A percentile compares a stretch with the other conserved stretches of the same genome.
These are phyloP conservation scores for Arachis monticola DNA, from an alignment of 331 rosid genomes.

Conservation along the genomic window DNA sequence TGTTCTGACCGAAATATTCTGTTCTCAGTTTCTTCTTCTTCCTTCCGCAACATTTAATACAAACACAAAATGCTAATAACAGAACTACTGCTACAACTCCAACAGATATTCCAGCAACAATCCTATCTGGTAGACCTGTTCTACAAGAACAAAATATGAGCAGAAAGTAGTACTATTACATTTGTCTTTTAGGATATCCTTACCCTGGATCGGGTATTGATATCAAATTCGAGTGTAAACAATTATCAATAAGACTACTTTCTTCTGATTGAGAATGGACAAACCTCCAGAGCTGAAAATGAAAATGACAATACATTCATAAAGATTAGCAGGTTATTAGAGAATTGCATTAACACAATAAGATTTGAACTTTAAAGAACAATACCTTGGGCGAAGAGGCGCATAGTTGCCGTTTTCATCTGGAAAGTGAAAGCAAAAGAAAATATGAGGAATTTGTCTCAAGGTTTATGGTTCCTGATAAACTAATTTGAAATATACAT, in stretches of 20 bases:
- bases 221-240: conserved; percentile 23
- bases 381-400: conserved; percentile 52
- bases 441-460: conserved; percentile 1
- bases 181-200: neutral
- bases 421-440: conserved; percentile 46
- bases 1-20: conserved; percentile 33
- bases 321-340: conserved; percentile 11
- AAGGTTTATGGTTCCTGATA: neutral
- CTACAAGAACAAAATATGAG: conserved; percentile 39
- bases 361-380: conserved; percentile 3
- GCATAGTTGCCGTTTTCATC: conserved; percentile 50
- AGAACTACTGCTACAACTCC: conserved; percentile 59
- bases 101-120: conserved; percentile 58
- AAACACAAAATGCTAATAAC: conserved; percentile 49
- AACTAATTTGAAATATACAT: conserved; percentile 9
- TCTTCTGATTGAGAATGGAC: conserved; percentile 42
- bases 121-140: conserved; percentile 56
- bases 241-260: conserved; percentile 23
- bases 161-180: conserved; percentile 24
- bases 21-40: conserved; percentile 37
- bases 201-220: conserved; percentile 2
- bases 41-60: conserved; percentile 47
- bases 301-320: conserved; percentile 23
- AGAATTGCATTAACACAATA: conserved; percentile 18
- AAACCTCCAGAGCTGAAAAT: conserved; percentile 68